Evolutionary conservation across 495 filamentous ascomycete species (phyloP).

Genomic region (Collariella sp.): DNA sequence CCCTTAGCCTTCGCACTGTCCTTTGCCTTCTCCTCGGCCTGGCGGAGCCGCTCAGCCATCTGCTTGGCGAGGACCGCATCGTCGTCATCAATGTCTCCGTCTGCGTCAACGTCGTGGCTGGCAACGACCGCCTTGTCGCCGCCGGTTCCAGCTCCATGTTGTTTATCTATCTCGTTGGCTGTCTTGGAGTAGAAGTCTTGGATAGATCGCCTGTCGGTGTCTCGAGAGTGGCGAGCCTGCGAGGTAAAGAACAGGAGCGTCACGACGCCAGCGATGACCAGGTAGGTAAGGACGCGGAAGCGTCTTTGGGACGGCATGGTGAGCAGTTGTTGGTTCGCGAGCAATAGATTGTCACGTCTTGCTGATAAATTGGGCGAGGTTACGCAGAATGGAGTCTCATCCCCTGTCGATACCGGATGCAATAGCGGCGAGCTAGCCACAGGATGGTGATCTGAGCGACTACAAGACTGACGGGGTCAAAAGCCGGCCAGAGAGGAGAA

Average conservation of each 20-base stretch:
- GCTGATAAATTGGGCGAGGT: background rate
- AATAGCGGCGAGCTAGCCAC: too few relatives aligned
- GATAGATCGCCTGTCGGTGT: conserved; percentile 31
- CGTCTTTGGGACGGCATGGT: conserved; percentile 67
- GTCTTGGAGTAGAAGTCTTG: conserved; percentile 51
- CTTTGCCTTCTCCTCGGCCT: conserved; percentile 49
- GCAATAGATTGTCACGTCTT: background rate
- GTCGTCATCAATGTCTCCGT: conserved; percentile 40
- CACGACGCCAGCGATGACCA: conserved; percentile 48
- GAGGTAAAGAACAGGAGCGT: conserved; percentile 55
- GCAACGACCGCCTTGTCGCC: conserved; percentile 26
- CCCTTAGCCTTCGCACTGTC: conserved; percentile 45
- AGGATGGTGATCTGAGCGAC: too few relatives aligned
- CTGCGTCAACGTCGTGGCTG: conserved; percentile 33
- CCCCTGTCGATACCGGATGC: too few relatives aligned
- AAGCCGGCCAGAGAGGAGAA: background rate
- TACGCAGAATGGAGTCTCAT: too few relatives aligned
- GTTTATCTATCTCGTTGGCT: conserved; percentile 37
- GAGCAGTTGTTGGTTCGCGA: background rate
- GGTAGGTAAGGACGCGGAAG: conserved; percentile 49
- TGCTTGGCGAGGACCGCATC: conserved; percentile 32
- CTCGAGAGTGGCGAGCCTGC: conserved; percentile 27
- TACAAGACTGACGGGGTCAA: too few relatives aligned
- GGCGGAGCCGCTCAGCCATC: conserved; percentile 37
- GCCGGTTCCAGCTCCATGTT: conserved; percentile 9